Evolutionary conservation across 2,329 filamentous ascomycete species (phyloP), one percentile per base, ranked within the genome.

Genomic region (Raffaelea ambrosiae): DNA sequence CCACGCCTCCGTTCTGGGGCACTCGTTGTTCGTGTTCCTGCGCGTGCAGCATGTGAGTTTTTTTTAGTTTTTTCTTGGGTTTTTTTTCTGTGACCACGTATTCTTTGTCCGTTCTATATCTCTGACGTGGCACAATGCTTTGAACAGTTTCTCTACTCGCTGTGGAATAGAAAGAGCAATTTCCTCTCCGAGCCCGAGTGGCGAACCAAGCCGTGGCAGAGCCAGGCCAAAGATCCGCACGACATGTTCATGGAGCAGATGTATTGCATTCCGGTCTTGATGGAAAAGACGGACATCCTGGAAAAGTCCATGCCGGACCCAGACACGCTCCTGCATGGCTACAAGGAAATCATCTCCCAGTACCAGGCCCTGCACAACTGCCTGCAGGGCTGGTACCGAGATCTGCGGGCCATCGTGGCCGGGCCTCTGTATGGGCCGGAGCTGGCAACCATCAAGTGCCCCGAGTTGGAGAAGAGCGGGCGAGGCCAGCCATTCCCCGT

Each of bases 201-300:
- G 57, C 31, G 44, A 4, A 39, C 49, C 23, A 35, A 38, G 8
- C 55, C 56, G 2, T 58, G 55, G 56, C 22, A 42, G 18, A 26
- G 20, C 19, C 3, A 39, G 1, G 21, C 48, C 26, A 58, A 58
- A 43, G 45, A 47, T 22, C 52, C 52, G 3, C 51, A 57, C 36
- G 57, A 59, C 49, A 40, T 39, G 23, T 51, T 59, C 10, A 35
- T 57, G 36, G 57, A 59, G 46, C 46, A 52, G 16, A 51, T 58
- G 43, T 54, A 56, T 19, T 20, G 33, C 46, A 43, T 56, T 3
- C 49, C 48, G 3, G 47, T 49, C 5, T 48, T 55, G 9, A 29
- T 53, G 18, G 43, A 51, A 39, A 48, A 49, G 36, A 49, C 36
- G 1, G 51, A 51, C 35, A 14, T 5, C 18, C 46, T 53, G 13